Evolutionary conservation across 805 yeast species (phyloP), one percentile per base, ranked within the genome.

Genomic region (Monosporozyma solicola): DNA sequence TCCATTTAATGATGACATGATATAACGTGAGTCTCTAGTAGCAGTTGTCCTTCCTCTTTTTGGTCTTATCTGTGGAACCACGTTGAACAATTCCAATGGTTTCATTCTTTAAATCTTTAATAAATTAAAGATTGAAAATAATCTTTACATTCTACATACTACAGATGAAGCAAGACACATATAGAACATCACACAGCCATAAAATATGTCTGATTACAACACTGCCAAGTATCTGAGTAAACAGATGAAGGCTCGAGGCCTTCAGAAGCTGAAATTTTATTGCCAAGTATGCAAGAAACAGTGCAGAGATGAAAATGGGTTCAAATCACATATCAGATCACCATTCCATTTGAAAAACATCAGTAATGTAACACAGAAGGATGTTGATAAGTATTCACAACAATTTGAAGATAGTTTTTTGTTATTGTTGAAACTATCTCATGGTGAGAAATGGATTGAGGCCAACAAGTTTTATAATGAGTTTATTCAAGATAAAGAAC

Each of bases 301-400:
- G 70, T 91, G 98, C 66, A 73, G 97, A 52, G 99, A 95, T 66
- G 95, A 87, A 57, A 92, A 94, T 70, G 99, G 99, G 27, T 94
- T 87, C 73, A 85, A 86, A 61, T 85, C 92, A 61, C 99, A 94
- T 67, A 76, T 84, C n/a, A 75, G 77, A 57, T 83, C 95, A n/a
- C 88, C 87, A 47, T 74, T 86, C 1, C 99, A 94, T 65, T 68
- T 78, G 48, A 78, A 80, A 20, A 80, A 79, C 51, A 78, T 86
- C 46, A 68, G 75, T 20, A 72, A 75, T 5, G 66, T 80, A 5
- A 76, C 77, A 0, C 70, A 73, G 6, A 69, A 68, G 13, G 78
- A 80, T 16, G 73, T 88, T 1, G 80, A 77, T 13, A 76, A 79
- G 37, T 91, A 73, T 63, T 82, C 94, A 2, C 61, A 64, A 1